Evolutionary conservation across 495 filamentous ascomycete genomes (phyloP).

Genomic region (Hapsidospora chrysogenum): DNA sequence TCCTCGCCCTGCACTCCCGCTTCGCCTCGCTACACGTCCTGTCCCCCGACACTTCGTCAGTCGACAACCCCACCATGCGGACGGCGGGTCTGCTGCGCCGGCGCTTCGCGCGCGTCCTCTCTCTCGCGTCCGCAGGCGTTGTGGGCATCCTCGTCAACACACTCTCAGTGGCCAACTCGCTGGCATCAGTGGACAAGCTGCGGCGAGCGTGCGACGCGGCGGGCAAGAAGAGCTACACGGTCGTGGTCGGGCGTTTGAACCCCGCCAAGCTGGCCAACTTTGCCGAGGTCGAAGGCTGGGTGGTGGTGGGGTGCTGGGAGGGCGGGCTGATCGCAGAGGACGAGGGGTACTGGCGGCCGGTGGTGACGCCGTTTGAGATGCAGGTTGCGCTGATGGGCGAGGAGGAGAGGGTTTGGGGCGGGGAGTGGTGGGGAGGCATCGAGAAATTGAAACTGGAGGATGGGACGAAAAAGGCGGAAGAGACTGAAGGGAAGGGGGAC

Average conservation of each 20-base stretch:
- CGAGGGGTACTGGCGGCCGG: conserved; percentile 61
- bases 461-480: not conserved
- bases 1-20: conserved; percentile 75
- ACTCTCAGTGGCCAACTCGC: conserved; percentile 77
- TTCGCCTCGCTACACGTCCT: conserved; percentile 65
- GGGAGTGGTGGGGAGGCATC: conserved; percentile 62
- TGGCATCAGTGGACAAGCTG: conserved; percentile 59
- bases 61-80: conserved; percentile 10
- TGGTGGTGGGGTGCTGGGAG: conserved; percentile 97
- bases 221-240: conserved; percentile 86
- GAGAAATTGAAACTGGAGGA: conserved; percentile 25
- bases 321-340: conserved; percentile 74
- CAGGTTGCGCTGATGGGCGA: conserved; percentile 55
- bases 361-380: conserved; percentile 88
- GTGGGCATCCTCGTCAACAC: conserved; percentile 94
- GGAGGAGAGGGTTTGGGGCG: conserved; percentile 54
- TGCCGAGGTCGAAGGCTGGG: conserved; percentile 86
- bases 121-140: conserved; percentile 62
- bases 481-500: conserved; percentile 3
- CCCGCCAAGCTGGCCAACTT: conserved; percentile 95
- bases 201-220: conserved; percentile 50
- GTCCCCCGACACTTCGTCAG: conserved; percentile 26
- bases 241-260: conserved; percentile 93
- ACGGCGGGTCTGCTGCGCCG: conserved; percentile 47
- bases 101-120: conserved; percentile 72